Conservation (phyloP, 179 eudicot genomes). For the Amaranthus tricolor region DNA sequence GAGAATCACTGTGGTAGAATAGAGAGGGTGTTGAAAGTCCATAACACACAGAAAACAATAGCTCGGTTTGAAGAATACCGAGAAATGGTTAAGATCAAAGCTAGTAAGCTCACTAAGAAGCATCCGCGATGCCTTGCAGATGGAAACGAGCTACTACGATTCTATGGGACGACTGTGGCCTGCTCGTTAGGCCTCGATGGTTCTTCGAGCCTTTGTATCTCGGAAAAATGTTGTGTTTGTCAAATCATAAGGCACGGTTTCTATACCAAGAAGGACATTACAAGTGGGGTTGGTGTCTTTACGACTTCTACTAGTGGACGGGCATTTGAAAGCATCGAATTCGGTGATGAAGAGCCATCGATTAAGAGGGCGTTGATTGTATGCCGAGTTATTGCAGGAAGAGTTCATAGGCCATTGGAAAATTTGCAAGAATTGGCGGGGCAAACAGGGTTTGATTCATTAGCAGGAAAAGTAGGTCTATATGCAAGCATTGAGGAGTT, state of each 20-base stretch:
- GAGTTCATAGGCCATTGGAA: conserved; percentile 90
- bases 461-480: conserved; percentile 90
- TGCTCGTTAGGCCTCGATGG: conserved; percentile 76
- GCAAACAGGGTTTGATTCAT: conserved; percentile 86
- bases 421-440: conserved; percentile 74
- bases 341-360: conserved; percentile 33
- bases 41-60: conserved; percentile 86
- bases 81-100: conserved; percentile 70
- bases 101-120: conserved; percentile 86
- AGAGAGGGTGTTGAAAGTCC: conserved; percentile 80
- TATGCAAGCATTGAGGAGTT: conserved; percentile 89
- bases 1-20: conserved; percentile 71
- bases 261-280: conserved; percentile 52
- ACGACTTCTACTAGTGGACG: conserved; percentile 91
- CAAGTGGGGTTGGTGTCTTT: conserved; percentile 72
- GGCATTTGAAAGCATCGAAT: conserved; percentile 66
- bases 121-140: conserved; percentile 94
- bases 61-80: conserved; percentile 87
- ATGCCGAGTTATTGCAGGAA: conserved; percentile 90
- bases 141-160: conserved; percentile 85
- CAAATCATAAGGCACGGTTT: conserved; percentile 77
- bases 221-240: conserved; percentile 76
- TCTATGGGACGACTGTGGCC: conserved; percentile 70
- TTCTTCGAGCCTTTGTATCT: conserved; percentile 64
- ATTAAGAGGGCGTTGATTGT: conserved; percentile 78